Conservation (phyloP, 306 rosid species). For the Astragalus membranaceus region DNA sequence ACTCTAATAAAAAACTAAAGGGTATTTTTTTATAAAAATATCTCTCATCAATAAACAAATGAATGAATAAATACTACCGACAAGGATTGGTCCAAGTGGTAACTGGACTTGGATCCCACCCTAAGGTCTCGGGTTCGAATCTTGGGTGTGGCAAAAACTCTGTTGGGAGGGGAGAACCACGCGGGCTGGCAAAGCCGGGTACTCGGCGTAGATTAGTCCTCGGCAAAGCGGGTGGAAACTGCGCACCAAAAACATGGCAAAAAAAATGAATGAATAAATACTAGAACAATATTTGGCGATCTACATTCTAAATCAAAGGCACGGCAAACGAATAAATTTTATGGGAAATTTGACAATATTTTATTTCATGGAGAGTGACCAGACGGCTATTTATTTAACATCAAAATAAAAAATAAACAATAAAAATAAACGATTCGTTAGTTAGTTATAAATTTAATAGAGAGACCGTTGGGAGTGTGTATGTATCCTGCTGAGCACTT, state of each 20-base stretch:
- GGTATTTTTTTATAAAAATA: too few relatives aligned
- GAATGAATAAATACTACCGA: background rate
- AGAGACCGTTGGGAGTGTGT: background rate
- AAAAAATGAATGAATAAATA: background rate
- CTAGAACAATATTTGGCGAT: background rate
- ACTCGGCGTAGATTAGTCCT: too few relatives aligned
- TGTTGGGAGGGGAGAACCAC: too few relatives aligned
- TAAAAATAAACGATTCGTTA: background rate
- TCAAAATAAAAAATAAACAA: background rate
- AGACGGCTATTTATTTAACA: constrained; percentile 2
- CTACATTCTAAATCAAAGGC: too few relatives aligned
- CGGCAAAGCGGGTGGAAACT: too few relatives aligned
- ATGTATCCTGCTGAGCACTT: constrained; percentile 2
- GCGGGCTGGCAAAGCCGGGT: too few relatives aligned
- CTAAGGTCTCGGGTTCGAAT: too few relatives aligned
- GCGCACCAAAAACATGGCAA: too few relatives aligned
- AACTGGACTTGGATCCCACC: too few relatives aligned
- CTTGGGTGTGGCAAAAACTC: too few relatives aligned
- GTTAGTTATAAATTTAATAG: background rate
- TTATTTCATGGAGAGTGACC: background rate
- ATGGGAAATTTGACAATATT: background rate
- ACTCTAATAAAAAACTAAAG: background rate
- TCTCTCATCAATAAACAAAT: background rate
- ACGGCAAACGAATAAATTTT: too few relatives aligned
- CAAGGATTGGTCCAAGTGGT: too few relatives aligned